These are phyloP conservation scores for Globisporangium polare DNA, from an alignment of 352 stramenopile genomes.

Conservation along the genomic window DNA sequence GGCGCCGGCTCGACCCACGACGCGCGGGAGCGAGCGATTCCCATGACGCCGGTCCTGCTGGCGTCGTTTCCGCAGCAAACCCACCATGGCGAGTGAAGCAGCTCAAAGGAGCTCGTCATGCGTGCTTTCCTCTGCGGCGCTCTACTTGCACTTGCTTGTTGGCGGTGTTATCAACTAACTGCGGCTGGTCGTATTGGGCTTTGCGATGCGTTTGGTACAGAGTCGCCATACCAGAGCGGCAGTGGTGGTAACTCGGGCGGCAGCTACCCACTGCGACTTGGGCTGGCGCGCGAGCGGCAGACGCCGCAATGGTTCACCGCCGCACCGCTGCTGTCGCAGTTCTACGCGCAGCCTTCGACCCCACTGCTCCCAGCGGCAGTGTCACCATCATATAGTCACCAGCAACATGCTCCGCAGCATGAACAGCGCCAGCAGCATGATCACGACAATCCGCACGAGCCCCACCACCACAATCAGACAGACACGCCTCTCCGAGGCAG, in stretches of 20 bases:
- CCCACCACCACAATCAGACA: background rate
- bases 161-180: background rate
- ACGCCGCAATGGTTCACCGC: slow-evolving; percentile 17
- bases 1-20: background rate
- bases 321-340: slow-evolving; percentile 14
- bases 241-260: background rate
- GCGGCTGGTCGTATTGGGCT: background rate
- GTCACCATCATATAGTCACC: background rate
- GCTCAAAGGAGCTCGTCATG: background rate
- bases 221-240: background rate
- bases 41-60: slow-evolving; percentile 8
- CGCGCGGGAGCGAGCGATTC: background rate
- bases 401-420: background rate
- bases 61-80: slow-evolving; percentile 7
- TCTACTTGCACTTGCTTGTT: background rate
- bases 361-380: background rate
- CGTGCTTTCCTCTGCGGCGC: too few relatives aligned
- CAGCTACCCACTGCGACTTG: background rate
- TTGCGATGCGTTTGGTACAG: background rate
- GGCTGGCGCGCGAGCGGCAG: slow-evolving; percentile 1
- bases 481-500: background rate
- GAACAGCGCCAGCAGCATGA: background rate
- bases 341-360: slow-evolving; percentile 2
- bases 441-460: background rate
- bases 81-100: background rate